phyloP scores from a whole-genome alignment of 371 early-diverging fungal genomes.

The Rhizopus stolonifer region DNA sequence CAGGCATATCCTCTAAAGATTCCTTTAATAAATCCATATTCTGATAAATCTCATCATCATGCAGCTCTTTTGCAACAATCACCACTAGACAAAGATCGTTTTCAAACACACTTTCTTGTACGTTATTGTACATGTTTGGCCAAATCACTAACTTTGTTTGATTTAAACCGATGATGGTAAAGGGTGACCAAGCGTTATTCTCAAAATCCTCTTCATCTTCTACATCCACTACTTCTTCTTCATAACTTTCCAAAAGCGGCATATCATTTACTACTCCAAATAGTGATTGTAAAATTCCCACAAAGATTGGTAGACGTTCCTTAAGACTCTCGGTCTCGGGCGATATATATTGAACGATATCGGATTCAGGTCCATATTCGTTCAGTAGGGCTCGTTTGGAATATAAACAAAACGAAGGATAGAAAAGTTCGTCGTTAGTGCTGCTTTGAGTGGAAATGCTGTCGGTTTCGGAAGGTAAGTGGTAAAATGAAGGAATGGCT shows the following conservation, averaged over 20 bases:
- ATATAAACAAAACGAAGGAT: constrained; percentile 27
- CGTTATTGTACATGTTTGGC: constrained; percentile 12
- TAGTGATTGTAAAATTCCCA: constrained; percentile 25
- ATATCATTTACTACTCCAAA: constrained; percentile 21
- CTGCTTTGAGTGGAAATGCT: not conserved
- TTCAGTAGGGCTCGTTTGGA: constrained; percentile 17
- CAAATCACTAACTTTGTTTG: constrained; percentile 20
- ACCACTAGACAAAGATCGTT: constrained; percentile 21
- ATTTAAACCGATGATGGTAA: constrained; percentile 22
- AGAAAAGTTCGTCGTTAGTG: constrained; percentile 3
- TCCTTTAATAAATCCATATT: constrained; percentile 14
- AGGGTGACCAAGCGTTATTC: not conserved
- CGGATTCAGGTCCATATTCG: constrained; percentile 25
- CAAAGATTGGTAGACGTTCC: constrained; percentile 27
- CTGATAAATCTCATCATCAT: constrained; percentile 9
- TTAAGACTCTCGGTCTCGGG: constrained; percentile 12
- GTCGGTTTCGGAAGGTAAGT: constrained; percentile 6
- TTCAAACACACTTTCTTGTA: constrained; percentile 2
- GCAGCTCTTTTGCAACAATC: constrained; percentile 12
- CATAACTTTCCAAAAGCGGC: constrained; percentile 11
- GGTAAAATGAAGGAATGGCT: constrained; percentile 11
- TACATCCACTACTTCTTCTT: constrained; percentile 11
- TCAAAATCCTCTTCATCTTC: constrained; percentile 10
- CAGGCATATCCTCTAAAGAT: constrained; percentile 3
- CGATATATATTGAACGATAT: constrained; percentile 23